Base-by-base conservation (phyloP, 176 grass and related monocot species). In the Bonia amplexicaulis region DNA sequence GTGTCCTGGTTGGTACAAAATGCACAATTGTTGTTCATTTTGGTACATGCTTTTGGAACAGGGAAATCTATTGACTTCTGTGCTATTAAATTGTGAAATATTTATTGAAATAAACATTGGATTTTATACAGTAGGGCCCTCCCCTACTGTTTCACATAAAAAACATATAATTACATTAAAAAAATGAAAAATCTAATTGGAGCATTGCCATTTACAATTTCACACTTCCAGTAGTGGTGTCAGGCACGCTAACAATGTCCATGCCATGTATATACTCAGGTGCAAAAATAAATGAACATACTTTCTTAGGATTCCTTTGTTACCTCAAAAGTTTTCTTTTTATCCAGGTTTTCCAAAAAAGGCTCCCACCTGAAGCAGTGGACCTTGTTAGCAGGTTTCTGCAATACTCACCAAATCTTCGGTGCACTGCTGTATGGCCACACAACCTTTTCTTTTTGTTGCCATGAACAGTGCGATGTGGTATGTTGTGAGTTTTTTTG, bases 361-460 rank as follows among this genome's bases (percentile, higher is more conserved):
- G 85, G 79, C 82, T 92, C 78, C 95, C 92, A 27, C 95, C 89
- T 23, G 92, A 97, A 91, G 92, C 95, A 73, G 87, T 97, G 62
- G 92, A 97, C 79, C 95, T 97, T 66, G 89, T 91, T 29, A 93
- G 90, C 91, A 90, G 92, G 71, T 93, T 97, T 91, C 89, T 97
- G 16, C 95, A 97, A 62, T 97, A 97, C 29, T 95, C 92, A 2
- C 95, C 92, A 82, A 91, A 97, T 90, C 91, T 97, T 45, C 87
- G 92, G 46, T 97, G 95, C 91, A 97, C 91, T 74, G 95, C 92
- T 87, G 95, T 97, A 89, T 88, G 89, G 69, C 74, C 49, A 37
- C 20, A 60, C 11, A 2, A 52, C 22, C 19, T 72, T 53, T 46
- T 80, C 5, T 19, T 22, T 70, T 55, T 81, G 33, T 68, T 33